phyloP scores from a whole-genome alignment of 208 protist genomes.

The Entamoeba histolytica region DNA sequence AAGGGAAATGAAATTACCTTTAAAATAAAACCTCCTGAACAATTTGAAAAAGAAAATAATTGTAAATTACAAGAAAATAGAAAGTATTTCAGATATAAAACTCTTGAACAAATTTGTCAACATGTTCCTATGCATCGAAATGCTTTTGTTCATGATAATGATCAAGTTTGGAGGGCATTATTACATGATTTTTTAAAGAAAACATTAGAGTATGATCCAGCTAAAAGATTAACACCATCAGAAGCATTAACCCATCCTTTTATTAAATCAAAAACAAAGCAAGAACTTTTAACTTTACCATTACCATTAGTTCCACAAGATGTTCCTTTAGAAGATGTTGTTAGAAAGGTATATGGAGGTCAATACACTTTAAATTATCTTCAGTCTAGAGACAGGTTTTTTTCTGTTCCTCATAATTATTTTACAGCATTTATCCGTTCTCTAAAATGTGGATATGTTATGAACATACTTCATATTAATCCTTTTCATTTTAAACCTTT shows the following conservation, averaged over 20 bases:
- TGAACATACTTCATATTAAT: neutral
- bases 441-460: neutral
- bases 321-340: neutral
- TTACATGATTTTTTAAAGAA: conserved; percentile 32
- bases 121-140: conserved; percentile 23
- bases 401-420: neutral
- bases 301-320: neutral
- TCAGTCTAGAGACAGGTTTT: neutral
- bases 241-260: conserved; percentile 38
- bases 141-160: neutral
- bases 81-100: conserved; percentile 37
- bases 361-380: neutral
- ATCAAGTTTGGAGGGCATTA: neutral
- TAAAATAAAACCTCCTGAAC: neutral
- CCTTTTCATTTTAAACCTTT: neutral
- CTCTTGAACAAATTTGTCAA: conserved; percentile 30
- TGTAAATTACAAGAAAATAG: conserved; percentile 11
- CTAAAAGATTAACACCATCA: conserved; percentile 21
- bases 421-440: neutral
- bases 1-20: conserved; percentile 1
- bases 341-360: neutral
- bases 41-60: conserved; percentile 18
- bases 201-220: conserved; percentile 30
- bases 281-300: neutral
- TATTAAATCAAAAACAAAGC: conserved; percentile 13